Conservation (phyloP, 768 basidiomycete species). For the Podaxis pistillaris region DNA sequence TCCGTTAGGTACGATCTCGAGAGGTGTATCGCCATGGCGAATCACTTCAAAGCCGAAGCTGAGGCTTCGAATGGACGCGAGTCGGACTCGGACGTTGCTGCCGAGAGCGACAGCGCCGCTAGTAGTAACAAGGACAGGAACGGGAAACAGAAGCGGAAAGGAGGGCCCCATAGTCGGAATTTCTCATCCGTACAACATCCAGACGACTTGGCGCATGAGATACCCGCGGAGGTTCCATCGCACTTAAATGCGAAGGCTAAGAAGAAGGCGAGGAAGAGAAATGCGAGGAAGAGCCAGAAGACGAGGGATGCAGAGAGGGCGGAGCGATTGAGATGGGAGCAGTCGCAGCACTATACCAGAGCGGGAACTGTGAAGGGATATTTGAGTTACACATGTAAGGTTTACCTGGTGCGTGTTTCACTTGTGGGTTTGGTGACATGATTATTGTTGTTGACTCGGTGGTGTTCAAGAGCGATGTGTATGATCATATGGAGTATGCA, state of each 20-base stretch:
- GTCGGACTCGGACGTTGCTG: neutral
- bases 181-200: neutral
- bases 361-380: constrained; percentile 37
- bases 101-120: neutral
- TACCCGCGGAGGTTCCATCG: neutral
- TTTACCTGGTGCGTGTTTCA: constrained; percentile 52
- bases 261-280: neutral
- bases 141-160: neutral
- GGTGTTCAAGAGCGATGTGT: constrained; percentile 57
- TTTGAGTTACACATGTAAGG: constrained; percentile 62
- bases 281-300: neutral
- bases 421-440: neutral
- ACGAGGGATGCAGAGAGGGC: constrained; percentile 13
- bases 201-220: neutral
- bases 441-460: neutral
- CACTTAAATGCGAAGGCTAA: neutral
- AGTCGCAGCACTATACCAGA: constrained; percentile 20
- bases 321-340: constrained; percentile 12
- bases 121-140: neutral
- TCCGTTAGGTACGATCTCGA: constrained; percentile 51
- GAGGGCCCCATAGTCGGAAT: neutral
- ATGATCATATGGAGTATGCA: constrained; percentile 71
- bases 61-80: constrained; percentile 4
- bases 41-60: constrained; percentile 17
- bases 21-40: constrained; percentile 26